Base-by-base conservation (phyloP, 345 rosid species). In the Aethionema arabicum region DNA sequence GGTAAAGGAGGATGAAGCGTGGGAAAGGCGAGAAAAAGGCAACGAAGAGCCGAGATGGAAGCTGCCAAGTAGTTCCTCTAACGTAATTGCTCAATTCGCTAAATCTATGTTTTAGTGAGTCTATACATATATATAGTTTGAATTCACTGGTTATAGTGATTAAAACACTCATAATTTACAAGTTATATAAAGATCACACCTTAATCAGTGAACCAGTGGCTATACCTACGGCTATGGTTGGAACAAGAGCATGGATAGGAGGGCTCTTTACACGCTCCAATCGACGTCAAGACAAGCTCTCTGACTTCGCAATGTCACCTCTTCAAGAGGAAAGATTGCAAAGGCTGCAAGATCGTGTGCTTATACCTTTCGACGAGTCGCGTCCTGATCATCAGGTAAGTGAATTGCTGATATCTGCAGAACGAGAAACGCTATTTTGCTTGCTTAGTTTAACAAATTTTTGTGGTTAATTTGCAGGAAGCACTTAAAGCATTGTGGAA, bases 231-330 rank as follows among this genome's bases (percentile, higher is more conserved):
- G 87, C 86, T 83, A 87, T 85, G 92, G 88, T 83, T 90, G 97
- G 96, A 78, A 76, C 99, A 68, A 77, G 89, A 74, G 61, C 95
- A 69, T 87, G 96, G 99, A 68, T 93, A 53, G 97, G 90, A 80
- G 96, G 90, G 69, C 80, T 93, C 37, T 82, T 93, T 65, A 82
- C 68, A 73, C 96, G 95, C 60, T 50, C 74, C 41, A 56, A 68
- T 55, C 87, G 66, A 83, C 90, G 86, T 30, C 61, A 53, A 21
- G 93, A 83, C 15, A 85, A 69, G 78, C 63, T 67, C 63, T 35
- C 67, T 11, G 89, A 84, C 67, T 74, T 60, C 61, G 67, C 76
- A 61, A 72, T 85, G 77, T 78, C 79, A 72, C 86, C 89, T 72
- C 72, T 79, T 74, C 87, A 81, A 97, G 96, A 83, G 68, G 82